These are phyloP conservation scores for Gentiana straminea DNA, from an alignment of 257 asterid species.

Conservation along the genomic window DNA sequence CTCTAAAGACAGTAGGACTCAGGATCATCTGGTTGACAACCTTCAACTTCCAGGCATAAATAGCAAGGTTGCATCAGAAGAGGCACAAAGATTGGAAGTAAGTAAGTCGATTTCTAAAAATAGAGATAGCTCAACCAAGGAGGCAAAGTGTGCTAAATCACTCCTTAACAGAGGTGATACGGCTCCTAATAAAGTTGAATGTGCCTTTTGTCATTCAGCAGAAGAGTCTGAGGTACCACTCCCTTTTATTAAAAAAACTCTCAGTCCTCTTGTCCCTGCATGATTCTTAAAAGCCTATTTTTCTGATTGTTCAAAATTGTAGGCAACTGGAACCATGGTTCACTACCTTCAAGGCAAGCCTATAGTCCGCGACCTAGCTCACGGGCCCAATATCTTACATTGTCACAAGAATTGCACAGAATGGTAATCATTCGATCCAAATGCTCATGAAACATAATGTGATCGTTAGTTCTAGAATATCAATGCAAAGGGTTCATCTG, in stretches of 20 bases:
- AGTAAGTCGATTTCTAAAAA: conserved; percentile 7
- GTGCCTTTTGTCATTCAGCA: conserved; percentile 72
- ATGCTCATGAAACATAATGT: background rate
- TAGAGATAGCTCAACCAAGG: conserved; percentile 19
- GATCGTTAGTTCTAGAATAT: background rate
- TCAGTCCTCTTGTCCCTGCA: background rate
- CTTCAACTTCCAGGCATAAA: conserved; percentile 4
- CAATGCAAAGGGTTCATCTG: background rate
- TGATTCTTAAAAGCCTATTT: background rate
- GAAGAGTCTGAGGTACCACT: conserved; percentile 61
- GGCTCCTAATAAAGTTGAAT: conserved; percentile 17
- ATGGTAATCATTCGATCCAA: conserved; percentile 43
- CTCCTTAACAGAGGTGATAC: conserved; percentile 31
- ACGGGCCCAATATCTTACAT: conserved; percentile 34
- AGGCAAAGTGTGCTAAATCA: conserved; percentile 9
- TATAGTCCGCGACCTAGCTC: conserved; percentile 21
- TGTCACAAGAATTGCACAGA: conserved; percentile 76
- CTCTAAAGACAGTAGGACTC: conserved; percentile 21
- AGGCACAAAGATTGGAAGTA: conserved; percentile 11
- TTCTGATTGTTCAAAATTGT: conserved; percentile 7
- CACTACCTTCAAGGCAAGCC: conserved; percentile 59
- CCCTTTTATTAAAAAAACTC: background rate
- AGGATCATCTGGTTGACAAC: conserved; percentile 12
- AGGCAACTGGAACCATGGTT: conserved; percentile 77
- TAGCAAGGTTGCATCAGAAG: conserved; percentile 13